Base-by-base conservation (phyloP, 805 yeast species). In the Kurtzmaniella fragi region DNA sequence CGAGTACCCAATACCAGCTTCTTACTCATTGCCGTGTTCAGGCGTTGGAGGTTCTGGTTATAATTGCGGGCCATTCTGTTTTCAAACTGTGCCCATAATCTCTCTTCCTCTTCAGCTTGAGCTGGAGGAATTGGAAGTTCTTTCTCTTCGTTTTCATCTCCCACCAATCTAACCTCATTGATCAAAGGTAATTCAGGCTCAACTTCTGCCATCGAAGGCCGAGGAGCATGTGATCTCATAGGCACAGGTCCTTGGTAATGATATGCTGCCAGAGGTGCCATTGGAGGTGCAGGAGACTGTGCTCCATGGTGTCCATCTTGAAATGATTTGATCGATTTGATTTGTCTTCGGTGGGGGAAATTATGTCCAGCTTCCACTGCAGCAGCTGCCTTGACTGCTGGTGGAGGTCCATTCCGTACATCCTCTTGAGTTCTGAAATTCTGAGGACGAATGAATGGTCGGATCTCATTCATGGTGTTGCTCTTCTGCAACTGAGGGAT, bases 1-100 rank as follows among this genome's bases (percentile, higher is more conserved):
- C 69, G 49, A 2, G 73, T 68, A 3, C 70, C 68, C 36, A 68
- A 52, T 12, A 68, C 64, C 2, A 66, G 57, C 38, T 55, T 51
- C 41, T 62, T 61, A 38, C 69, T 63, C 45, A 45, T 44, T 10
- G 53, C 48, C 11, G 64, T 64, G 34, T 51, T 51, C 52, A 49
- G 58, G 34, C 72, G 50, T 9, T 43, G 43, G 17, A 59, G 31
- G 13, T 35, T 44, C 30, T 29, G 23, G 16, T 16, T 5, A 28
- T 33, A 28, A 13, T 33, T 15, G 9, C 17, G 26, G 14, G 26
- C 13, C 14, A 23, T 15, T 32, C 36, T 33, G 12, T 20, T 20
- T 20, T 20, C 25, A 20, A 20, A 20, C 25, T 20, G 25, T 12
- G 27, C 10, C 8, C 23, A 25, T 17, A 34, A 33, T 12, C 34